Conservation (phyloP, 2,329 filamentous ascomycete species). For the Gnomoniopsis sp. region DNA sequence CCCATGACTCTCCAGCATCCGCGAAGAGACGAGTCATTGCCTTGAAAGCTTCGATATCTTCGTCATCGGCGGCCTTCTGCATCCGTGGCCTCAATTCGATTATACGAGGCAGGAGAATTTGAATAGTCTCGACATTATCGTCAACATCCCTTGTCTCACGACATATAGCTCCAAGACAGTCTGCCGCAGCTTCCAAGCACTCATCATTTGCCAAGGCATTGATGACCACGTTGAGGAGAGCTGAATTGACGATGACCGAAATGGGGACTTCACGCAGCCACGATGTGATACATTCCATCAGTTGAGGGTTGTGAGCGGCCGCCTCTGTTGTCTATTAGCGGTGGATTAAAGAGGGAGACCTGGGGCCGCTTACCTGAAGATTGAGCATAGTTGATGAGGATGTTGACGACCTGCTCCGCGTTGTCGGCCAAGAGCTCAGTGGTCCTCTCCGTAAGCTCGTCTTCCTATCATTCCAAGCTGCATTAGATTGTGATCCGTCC, state of each 20-base stretch:
- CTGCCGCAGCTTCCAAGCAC: slow-evolving; percentile 83
- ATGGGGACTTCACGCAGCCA: slow-evolving; percentile 94
- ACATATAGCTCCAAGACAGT: slow-evolving; percentile 89
- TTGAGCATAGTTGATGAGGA: slow-evolving; percentile 87
- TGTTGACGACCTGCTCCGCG: slow-evolving; percentile 77
- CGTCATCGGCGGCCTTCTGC: slow-evolving; percentile 67
- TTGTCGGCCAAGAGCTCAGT: slow-evolving; percentile 89
- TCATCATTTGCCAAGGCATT: slow-evolving; percentile 70
- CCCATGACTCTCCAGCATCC: slow-evolving; percentile 92
- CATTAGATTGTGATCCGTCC: slow-evolving; percentile 41
- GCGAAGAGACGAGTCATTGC: slow-evolving; percentile 87
- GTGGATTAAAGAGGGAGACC: background rate
- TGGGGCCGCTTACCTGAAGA: slow-evolving; percentile 68
- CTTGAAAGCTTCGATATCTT: slow-evolving; percentile 83
- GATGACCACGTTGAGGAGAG: slow-evolving; percentile 77
- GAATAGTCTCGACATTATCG: slow-evolving; percentile 78
- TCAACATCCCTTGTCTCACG: slow-evolving; percentile 92
- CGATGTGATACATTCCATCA: slow-evolving; percentile 93
- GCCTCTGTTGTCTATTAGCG: slow-evolving; percentile 48
- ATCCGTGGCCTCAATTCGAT: slow-evolving; percentile 76
- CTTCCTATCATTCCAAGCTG: slow-evolving; percentile 69
- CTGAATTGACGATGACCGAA: slow-evolving; percentile 76
- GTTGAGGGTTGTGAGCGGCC: slow-evolving; percentile 80
- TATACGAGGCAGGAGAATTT: slow-evolving; percentile 76
- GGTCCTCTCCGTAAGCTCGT: slow-evolving; percentile 84